Evolutionary conservation across 2,329 filamentous ascomycete genomes (phyloP).

Genomic region (Colletotrichum plurivorum): DNA sequence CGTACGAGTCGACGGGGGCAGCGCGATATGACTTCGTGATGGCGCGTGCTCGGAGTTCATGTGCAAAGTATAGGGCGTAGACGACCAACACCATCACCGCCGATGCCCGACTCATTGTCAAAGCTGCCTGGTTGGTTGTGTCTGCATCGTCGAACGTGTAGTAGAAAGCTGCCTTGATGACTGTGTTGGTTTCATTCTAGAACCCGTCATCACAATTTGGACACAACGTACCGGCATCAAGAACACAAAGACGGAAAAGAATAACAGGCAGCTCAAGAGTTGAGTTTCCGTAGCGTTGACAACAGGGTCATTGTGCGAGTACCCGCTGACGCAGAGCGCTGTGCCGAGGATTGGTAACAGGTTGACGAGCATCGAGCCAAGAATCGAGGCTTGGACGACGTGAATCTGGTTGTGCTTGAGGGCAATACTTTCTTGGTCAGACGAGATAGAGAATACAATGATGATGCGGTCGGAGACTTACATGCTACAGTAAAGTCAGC

Average conservation of each 20-base stretch:
- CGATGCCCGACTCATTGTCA: slow-evolving; percentile 83
- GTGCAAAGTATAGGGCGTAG: slow-evolving; percentile 81
- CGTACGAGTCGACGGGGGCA: background rate
- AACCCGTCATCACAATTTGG: background rate
- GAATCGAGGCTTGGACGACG: slow-evolving; percentile 82
- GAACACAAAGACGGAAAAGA: slow-evolving; percentile 56
- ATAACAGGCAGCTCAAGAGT: slow-evolving; percentile 53
- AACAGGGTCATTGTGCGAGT: slow-evolving; percentile 75
- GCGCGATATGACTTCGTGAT: slow-evolving; percentile 74
- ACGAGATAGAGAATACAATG: background rate
- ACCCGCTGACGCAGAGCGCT: slow-evolving; percentile 78
- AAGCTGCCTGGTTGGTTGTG: slow-evolving; percentile 71
- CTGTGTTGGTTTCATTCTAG: background rate
- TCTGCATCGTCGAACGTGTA: slow-evolving; percentile 68
- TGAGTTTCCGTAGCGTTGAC: slow-evolving; percentile 51
- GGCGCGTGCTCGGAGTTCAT: slow-evolving; percentile 74
- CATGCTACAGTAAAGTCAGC: slow-evolving; percentile 46
- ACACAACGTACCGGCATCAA: slow-evolving; percentile 51
- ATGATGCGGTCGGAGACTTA: slow-evolving; percentile 42
- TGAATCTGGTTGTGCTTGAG: slow-evolving; percentile 73
- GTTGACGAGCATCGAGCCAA: slow-evolving; percentile 85
- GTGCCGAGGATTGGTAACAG: slow-evolving; percentile 82
- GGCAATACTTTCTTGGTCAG: slow-evolving; percentile 60
- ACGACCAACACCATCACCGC: slow-evolving; percentile 81
- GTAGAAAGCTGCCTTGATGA: slow-evolving; percentile 57